Base-by-base conservation (phyloP, 352 stramenopile genomes). In the Globisporangium nagaii region DNA sequence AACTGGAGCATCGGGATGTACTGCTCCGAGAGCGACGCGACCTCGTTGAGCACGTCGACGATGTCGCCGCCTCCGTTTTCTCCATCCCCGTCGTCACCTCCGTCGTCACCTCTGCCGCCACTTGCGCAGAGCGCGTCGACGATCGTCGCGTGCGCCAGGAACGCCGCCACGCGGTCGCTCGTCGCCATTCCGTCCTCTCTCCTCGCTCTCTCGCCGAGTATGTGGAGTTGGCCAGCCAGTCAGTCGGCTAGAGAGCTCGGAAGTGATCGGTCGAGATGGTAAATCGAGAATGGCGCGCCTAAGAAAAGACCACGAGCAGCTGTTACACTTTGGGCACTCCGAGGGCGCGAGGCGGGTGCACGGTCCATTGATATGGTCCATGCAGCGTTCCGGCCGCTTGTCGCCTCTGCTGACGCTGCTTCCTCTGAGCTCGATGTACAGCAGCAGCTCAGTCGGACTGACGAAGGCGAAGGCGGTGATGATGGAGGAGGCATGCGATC, bases 1-100 rank as follows among this genome's bases (percentile, higher is more conserved):
- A 82, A 88, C 53, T 78, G 56, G 0, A 88, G 66, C 47, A 70
- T 61, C 11, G 78, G 66, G 30, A 85, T 70, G 51, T 88, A 88
- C 46, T 78, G 61, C 36, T 88, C 71, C 1, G 74, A 86, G 27
- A 70, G 58, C 31, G 68, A 62, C 3, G 70, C 72, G 46, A 88
- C 65, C 30, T 82, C 70, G 30, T 53, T 61, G 30, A 88, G 54
- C 36, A 79, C 65, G 6, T 73, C 62, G 19, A 85, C 60, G 35
- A 79, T 42, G 30, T 88, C 72, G n/a, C 79, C 60, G 28, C 71
- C 48, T 34, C 78, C 69, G 17, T 76, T 66, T 20, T 69, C 60
- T 1, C 20, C 10, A n/a, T 39, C 34, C 4, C 34, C 13, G 7
- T 39, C n/a, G n/a, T 10, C 36, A 24, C 0, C 2, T 1, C 25